These are phyloP conservation scores for Escallonia rubra DNA, from an alignment of 129 eudicot genomes.

Conservation along the genomic window DNA sequence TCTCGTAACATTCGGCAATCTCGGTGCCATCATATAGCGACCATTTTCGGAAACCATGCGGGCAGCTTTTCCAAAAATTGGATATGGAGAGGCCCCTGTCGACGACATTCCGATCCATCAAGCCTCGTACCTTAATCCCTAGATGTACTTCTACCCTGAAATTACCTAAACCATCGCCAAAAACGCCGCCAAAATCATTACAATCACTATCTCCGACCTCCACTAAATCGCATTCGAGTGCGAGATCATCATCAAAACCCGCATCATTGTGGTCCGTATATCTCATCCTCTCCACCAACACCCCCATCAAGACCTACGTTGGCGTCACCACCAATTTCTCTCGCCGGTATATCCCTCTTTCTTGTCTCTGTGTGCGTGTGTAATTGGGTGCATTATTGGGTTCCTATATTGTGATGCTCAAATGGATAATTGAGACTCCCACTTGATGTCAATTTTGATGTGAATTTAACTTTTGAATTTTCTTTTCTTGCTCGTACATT, in stretches of 20 bases:
- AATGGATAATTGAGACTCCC: no score
- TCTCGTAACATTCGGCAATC: no score
- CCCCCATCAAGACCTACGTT: constrained; percentile 88
- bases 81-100: constrained; percentile 45
- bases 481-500: no score
- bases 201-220: not conserved
- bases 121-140: constrained; percentile 25
- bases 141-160: not conserved
- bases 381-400: not conserved
- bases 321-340: constrained; percentile 86
- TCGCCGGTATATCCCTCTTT: constrained; percentile 51
- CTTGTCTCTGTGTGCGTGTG: not conserved
- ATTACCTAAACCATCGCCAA: constrained; percentile 13
- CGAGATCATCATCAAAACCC: constrained; percentile 12
- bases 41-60: no score
- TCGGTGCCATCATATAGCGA: no score
- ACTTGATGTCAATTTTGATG: no score
- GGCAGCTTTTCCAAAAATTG: not conserved
- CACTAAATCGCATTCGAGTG: constrained; percentile 5
- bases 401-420: no score
- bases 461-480: no score
- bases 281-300: constrained; percentile 71
- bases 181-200: constrained; percentile 11
- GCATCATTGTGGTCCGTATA: constrained; percentile 51
- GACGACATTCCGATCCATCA: constrained; percentile 46